These are phyloP conservation scores for Adansonia madagascariensis DNA, from an alignment of 441 rosid species.

Conservation along the genomic window DNA sequence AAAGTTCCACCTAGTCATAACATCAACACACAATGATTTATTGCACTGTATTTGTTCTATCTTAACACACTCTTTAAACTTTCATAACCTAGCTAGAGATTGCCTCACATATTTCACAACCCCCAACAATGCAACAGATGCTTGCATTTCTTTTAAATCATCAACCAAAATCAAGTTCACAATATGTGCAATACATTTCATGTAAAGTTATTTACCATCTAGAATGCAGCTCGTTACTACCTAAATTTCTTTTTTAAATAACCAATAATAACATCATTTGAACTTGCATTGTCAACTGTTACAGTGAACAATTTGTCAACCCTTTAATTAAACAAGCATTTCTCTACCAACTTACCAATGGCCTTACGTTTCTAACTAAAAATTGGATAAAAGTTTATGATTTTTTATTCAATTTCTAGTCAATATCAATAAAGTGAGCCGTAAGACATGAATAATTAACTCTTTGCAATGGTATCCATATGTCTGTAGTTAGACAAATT, in stretches of 20 bases:
- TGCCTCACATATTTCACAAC: background rate
- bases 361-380: background rate
- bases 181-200: background rate
- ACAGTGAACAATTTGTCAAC: background rate
- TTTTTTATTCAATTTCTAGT: background rate
- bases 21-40: background rate
- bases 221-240: background rate
- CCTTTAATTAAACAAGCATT: background rate
- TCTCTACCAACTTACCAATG: background rate
- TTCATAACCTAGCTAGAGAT: background rate
- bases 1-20: background rate
- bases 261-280: background rate
- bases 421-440: background rate
- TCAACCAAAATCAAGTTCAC: background rate
- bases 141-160: background rate
- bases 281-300: background rate
- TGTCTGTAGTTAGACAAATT: background rate
- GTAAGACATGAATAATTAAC: background rate
- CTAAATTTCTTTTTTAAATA: background rate
- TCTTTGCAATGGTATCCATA: background rate
- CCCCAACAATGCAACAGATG: background rate
- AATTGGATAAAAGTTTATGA: background rate
- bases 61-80: background rate
- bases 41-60: background rate
- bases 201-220: background rate